Conservation (phyloP, 345 rosid genomes). For the Excoecaria cochinchinensis region DNA sequence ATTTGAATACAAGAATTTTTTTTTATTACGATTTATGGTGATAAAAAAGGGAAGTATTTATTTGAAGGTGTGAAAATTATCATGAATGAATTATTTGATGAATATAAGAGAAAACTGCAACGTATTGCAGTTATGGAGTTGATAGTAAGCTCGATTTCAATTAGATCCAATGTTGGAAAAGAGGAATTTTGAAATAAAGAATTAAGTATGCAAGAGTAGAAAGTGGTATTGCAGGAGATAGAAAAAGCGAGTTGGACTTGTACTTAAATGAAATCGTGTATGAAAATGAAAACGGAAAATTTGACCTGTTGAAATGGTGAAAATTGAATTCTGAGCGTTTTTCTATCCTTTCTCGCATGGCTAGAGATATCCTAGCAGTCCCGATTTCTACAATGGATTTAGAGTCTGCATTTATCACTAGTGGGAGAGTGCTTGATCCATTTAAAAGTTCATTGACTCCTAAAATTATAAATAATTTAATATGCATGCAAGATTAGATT, state of each 20-base stretch:
- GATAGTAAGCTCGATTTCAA: too few relatives aligned
- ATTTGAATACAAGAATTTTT: too few relatives aligned
- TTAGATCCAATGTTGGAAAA: too few relatives aligned
- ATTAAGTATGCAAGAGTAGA: too few relatives aligned
- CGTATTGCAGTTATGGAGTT: too few relatives aligned
- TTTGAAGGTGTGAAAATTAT: too few relatives aligned
- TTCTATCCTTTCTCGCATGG: slow-evolving; percentile 4
- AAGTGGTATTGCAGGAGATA: too few relatives aligned
- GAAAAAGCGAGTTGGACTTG: not conserved
- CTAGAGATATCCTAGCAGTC: not conserved
- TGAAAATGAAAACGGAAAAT: not conserved
- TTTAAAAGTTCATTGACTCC: slow-evolving; percentile 9
- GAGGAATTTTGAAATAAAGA: too few relatives aligned
- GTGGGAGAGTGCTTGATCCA: not conserved
- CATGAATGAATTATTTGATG: too few relatives aligned
- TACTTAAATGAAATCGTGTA: not conserved
- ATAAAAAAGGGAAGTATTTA: too few relatives aligned
- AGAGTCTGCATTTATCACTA: slow-evolving; percentile 8
- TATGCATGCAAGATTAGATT: slow-evolving; percentile 18
- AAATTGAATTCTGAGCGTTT: not conserved
- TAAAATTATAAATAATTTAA: not conserved
- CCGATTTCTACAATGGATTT: not conserved
- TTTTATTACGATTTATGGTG: too few relatives aligned
- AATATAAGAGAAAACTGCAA: too few relatives aligned
- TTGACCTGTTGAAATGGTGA: not conserved